Conservation (phyloP, 805 yeast species). For the Monosporozyma yasuniensis region DNA sequence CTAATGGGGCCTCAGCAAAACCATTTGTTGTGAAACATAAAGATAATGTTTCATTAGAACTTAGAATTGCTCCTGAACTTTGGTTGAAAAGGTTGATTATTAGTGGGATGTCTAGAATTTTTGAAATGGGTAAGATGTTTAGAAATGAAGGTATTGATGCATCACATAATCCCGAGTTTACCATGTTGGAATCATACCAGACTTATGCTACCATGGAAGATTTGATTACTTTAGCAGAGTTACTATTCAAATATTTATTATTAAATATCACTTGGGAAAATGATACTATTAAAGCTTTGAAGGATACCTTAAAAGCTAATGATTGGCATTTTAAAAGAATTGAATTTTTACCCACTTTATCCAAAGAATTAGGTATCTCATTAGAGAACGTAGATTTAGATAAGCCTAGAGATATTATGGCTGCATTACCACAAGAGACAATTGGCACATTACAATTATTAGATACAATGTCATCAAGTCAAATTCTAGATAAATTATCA, state of each 20-base stretch:
- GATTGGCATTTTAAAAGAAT: constrained; percentile 25
- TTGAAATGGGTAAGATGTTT: constrained; percentile 77
- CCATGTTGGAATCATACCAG: constrained; percentile 83
- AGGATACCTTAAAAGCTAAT: constrained; percentile 8
- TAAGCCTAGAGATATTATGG: constrained; percentile 2
- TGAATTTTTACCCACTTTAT: constrained; percentile 26
- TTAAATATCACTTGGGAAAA: neutral
- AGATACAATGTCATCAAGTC: constrained; percentile 38
- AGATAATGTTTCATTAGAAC: constrained; percentile 34
- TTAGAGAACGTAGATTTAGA: constrained; percentile 28
- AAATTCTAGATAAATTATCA: constrained; percentile 56
- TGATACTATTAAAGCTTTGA: constrained; percentile 4
- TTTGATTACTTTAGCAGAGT: constrained; percentile 56
- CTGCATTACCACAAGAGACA: neutral
- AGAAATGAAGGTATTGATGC: constrained; percentile 90
- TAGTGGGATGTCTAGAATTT: constrained; percentile 78
- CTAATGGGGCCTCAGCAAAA: constrained; percentile 89
- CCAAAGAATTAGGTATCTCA: constrained; percentile 16
- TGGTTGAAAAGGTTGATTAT: constrained; percentile 83
- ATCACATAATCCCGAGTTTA: constrained; percentile 91
- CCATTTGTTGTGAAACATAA: constrained; percentile 58
- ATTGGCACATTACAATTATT: neutral
- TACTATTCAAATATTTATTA: constrained; percentile 37
- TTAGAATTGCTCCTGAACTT: constrained; percentile 90
- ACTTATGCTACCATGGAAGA: constrained; percentile 58